Evolutionary conservation across 73 alveolate genomes (phyloP).

Genomic region (Paramecium pentaurelia): DNA sequence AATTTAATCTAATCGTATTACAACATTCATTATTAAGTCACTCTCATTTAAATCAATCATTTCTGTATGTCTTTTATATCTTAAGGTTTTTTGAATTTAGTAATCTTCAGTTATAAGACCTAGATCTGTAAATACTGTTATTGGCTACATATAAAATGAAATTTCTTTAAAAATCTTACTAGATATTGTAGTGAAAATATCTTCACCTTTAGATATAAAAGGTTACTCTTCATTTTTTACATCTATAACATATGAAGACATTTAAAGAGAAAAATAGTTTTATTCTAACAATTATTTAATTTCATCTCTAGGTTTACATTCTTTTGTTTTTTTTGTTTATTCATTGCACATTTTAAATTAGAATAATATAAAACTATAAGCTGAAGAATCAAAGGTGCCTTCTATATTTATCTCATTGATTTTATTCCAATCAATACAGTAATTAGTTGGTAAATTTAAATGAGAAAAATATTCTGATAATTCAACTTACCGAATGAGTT

Average conservation of each 20-base stretch:
- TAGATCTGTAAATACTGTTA: neutral
- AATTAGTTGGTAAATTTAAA: neutral
- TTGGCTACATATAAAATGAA: neutral
- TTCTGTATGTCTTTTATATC: slow-evolving; percentile 8
- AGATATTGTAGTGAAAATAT: neutral
- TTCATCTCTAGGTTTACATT: slow-evolving; percentile 8
- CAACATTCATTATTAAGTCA: neutral
- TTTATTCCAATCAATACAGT: slow-evolving; percentile 32
- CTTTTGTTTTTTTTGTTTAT: neutral
- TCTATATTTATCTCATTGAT: neutral
- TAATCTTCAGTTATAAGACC: neutral
- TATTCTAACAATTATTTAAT: neutral
- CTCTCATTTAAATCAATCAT: slow-evolving; percentile 29
- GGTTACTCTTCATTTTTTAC: neutral
- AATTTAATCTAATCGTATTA: neutral
- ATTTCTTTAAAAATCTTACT: slow-evolving; percentile 5
- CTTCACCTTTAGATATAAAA: neutral
- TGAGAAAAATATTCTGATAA: neutral
- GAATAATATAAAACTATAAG: neutral
- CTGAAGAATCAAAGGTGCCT: neutral
- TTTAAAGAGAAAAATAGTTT: neutral
- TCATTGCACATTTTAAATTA: neutral
- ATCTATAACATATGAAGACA: neutral
- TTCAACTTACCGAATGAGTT: slow-evolving; percentile 3
- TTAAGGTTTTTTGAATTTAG: neutral